Evolutionary conservation across 2,329 filamentous ascomycete genomes (phyloP), one percentile per base, ranked within the genome.

Genomic region (Trichoderma oligosporum): DNA sequence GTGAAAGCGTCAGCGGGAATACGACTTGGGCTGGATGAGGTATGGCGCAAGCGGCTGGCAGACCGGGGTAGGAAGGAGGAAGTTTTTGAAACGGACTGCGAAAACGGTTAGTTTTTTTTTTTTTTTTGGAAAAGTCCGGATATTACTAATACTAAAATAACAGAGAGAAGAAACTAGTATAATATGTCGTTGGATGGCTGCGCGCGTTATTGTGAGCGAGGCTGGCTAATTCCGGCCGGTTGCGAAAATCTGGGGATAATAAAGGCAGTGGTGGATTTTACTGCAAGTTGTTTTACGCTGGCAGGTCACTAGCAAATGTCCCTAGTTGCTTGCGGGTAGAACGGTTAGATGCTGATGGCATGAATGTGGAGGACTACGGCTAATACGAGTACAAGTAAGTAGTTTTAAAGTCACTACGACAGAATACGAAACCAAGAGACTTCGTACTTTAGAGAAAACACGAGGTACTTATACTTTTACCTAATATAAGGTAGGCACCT

Each of bases 1-100:
- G 14, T 33, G 25, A 18, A 18, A 7, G 33, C 53, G 53, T 48
- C 44, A 56, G 53, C 53, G 53, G 53, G 44, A 46, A 56, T 56
- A 29, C 44, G 53, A 35, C 25, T n/a, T 25, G 35, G 49, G 33
- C 20, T 22, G 22, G 36, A 46, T 12, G 27, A 9, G 42, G 41
- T n/a, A 24, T 47, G 51, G 33, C 41, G 51, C 22, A 22, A 45
- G 51, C 39, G 51, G 39, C 16, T 31, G 16, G 41, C 27, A 24
- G 35, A 33, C 35, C 12, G 44, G 44, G 24, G 31, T 11, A 14
- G 29, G 11, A 20, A 36, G 14, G 4, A 20, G 18, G n/a, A n/a
- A 33, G 16, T 29, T 7, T n/a, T 6, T 31, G n/a, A 53, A 42
- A 42, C 12, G 25, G n/a, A 20, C 14, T n/a, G 1, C 24, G 46